Percentiles rank a stretch among this genome's conserved stretches.
phyloP scores from a whole-genome alignment of 1,284 basidiomycete genomes.

The Moniliella sp. region DNA sequence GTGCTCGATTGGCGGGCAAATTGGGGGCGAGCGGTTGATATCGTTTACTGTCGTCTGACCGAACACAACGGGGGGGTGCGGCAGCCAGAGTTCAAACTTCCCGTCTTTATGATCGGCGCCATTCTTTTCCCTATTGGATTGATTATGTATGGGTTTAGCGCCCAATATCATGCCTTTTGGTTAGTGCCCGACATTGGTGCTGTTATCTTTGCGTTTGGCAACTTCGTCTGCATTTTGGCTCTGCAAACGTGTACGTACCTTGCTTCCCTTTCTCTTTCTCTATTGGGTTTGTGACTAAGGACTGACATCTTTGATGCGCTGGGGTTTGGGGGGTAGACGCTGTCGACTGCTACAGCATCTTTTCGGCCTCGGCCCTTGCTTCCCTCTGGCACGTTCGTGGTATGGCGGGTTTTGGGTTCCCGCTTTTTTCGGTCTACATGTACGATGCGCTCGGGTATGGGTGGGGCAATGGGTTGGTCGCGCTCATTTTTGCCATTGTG shows the following conservation, averaged over 20 bases:
- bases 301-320: too few relatives aligned
- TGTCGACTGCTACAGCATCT: constrained; percentile 24
- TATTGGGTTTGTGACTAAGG: too few relatives aligned
- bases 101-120: constrained; percentile 44
- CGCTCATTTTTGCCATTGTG: constrained; percentile 17
- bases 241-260: too few relatives aligned
- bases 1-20: constrained; percentile 37
- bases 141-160: constrained; percentile 48
- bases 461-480: constrained; percentile 28
- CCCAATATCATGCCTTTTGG: constrained; percentile 43
- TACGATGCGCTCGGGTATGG: constrained; percentile 24
- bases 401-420: constrained; percentile 27
- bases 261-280: too few relatives aligned
- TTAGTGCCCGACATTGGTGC: constrained; percentile 42
- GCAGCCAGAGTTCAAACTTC: constrained; percentile 43
- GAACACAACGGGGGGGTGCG: constrained; percentile 41
- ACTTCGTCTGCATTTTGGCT: too few relatives aligned
- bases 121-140: constrained; percentile 43
- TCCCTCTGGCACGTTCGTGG: constrained; percentile 21
- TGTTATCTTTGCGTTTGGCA: constrained; percentile 7
- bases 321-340: too few relatives aligned
- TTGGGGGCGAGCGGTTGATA: constrained; percentile 44
- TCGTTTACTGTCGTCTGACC: constrained; percentile 41
- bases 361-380: constrained; percentile 28
- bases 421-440: constrained; percentile 20